A percentile compares a stretch with the other conserved stretches of the same genome.
phyloP scores from a whole-genome alignment of 2,329 filamentous ascomycete genomes.

The Acephala macrosclerotiorum region DNA sequence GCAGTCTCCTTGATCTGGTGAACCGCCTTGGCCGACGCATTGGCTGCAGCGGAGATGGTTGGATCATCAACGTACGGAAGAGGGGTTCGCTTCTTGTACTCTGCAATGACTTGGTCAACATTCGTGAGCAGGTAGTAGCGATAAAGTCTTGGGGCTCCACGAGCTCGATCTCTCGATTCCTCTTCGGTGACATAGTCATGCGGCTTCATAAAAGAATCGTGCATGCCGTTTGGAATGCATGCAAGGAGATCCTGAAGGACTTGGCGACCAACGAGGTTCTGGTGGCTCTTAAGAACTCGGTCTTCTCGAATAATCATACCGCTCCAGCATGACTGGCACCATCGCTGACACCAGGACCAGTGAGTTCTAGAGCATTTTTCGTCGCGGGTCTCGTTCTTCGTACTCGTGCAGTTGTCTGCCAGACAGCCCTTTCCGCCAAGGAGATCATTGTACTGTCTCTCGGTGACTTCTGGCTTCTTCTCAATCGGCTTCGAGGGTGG shows the following conservation, averaged over 20 bases:
- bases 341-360: slow-evolving; percentile 44
- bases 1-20: slow-evolving; percentile 35
- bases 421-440: slow-evolving; percentile 42
- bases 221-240: slow-evolving; percentile 42
- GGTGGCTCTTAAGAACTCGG: slow-evolving; percentile 38
- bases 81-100: slow-evolving; percentile 40
- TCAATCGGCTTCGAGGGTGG: not conserved
- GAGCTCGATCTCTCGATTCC: slow-evolving; percentile 24
- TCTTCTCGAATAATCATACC: slow-evolving; percentile 41
- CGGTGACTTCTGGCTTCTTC: slow-evolving; percentile 25
- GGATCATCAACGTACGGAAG: slow-evolving; percentile 37
- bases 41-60: slow-evolving; percentile 35
- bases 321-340: slow-evolving; percentile 41
- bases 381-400: slow-evolving; percentile 18
- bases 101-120: slow-evolving; percentile 36
- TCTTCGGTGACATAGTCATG: slow-evolving; percentile 40
- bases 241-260: slow-evolving; percentile 39
- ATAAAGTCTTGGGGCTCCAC: slow-evolving; percentile 38
- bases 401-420: slow-evolving; percentile 29
- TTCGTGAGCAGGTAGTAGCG: slow-evolving; percentile 40
- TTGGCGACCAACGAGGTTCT: slow-evolving; percentile 31
- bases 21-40: slow-evolving; percentile 32
- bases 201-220: slow-evolving; percentile 43
- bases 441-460: slow-evolving; percentile 41
- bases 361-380: slow-evolving; percentile 39